A percentile compares a stretch with the other conserved stretches of the same genome.
Conservation (phyloP, 179 eudicot genomes). For the Patellifolia procumbens region DNA sequence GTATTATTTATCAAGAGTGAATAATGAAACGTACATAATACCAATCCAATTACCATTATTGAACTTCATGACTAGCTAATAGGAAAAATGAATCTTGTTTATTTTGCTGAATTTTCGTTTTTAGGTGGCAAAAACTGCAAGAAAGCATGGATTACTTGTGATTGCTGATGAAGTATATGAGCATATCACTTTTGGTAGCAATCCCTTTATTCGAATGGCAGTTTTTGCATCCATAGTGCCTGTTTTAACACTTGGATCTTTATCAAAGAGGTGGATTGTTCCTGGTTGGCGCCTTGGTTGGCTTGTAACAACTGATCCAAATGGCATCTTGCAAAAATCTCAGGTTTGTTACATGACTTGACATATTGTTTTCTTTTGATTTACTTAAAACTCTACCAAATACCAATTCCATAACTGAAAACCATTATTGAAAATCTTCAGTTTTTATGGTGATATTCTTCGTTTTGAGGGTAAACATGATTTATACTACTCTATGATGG, state of each 20-base stretch:
- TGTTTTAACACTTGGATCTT: slow-evolving; percentile 32
- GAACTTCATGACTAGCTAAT: background rate
- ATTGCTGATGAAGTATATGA: slow-evolving; percentile 40
- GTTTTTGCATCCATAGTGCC: slow-evolving; percentile 29
- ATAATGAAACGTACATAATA: no score
- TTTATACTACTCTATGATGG: no score
- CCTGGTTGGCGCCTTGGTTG: slow-evolving; percentile 49
- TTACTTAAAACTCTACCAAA: no score
- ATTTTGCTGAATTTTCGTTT: background rate
- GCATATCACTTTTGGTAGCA: slow-evolving; percentile 29
- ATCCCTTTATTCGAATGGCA: slow-evolving; percentile 33
- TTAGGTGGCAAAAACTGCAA: slow-evolving; percentile 37
- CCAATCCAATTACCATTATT: background rate
- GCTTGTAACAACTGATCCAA: slow-evolving; percentile 34
- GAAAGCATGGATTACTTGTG: slow-evolving; percentile 33
- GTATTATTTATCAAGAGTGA: no score
- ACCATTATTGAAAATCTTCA: no score
- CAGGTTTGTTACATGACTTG: slow-evolving; percentile 13
- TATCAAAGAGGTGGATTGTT: slow-evolving; percentile 40
- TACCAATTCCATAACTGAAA: no score
- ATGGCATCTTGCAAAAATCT: slow-evolving; percentile 27
- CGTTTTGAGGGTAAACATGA: no score
- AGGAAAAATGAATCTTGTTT: background rate
- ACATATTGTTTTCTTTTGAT: no score
- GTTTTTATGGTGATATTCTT: no score